Base-by-base conservation (phyloP, 2,329 filamentous ascomycete genomes). In the Macrophomina phaseolina region DNA sequence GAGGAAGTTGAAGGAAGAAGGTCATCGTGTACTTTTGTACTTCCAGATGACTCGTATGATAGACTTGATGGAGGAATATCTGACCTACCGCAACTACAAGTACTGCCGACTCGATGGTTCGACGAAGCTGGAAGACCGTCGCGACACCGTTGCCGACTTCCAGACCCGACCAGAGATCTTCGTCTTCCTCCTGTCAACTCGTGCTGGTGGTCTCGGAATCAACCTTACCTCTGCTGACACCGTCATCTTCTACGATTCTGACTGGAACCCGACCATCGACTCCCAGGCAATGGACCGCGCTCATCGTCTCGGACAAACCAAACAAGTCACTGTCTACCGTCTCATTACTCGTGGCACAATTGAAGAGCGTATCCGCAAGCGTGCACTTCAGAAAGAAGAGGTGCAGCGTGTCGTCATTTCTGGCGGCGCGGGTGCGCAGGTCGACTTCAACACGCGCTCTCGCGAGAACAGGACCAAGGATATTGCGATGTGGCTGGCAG, bases 31-130 rank as follows among this genome's bases (percentile, higher is more conserved):
- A 28, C 84, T 99, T 64, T 84, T 99, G 23, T 99, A 99, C 85
- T 99, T 99, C 91, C 95, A 99, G 84, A 99, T 99, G 95, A 99
- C 95, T 4, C 91, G 92, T 76, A 99, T 99, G 95, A 98, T 99
- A 76, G 94, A 99, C 78, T 84, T 99, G 68, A 98, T 98, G 92
- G 95, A 99, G 79, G 95, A 99, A 80, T 99, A 98, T 73, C 85
- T 99, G 67, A 98, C 95, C 0, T 98, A 98, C 82, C 92, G 95
- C 77, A 97, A 98, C 81, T 98, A 97, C 89, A 97, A 97, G 80
- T 99, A 97, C 81, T 96, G 94, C 74, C 92, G 95, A 68, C 86
- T 99, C 52, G 95, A 99, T 74, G 95, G 95, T 76, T 97, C 93
- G 18, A 99, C 95, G 51, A 99, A 98, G 79, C 86, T 99, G 62